phyloP scores from a whole-genome alignment of 1,284 basidiomycete genomes.

The Lentinula novae-zelandiae region DNA sequence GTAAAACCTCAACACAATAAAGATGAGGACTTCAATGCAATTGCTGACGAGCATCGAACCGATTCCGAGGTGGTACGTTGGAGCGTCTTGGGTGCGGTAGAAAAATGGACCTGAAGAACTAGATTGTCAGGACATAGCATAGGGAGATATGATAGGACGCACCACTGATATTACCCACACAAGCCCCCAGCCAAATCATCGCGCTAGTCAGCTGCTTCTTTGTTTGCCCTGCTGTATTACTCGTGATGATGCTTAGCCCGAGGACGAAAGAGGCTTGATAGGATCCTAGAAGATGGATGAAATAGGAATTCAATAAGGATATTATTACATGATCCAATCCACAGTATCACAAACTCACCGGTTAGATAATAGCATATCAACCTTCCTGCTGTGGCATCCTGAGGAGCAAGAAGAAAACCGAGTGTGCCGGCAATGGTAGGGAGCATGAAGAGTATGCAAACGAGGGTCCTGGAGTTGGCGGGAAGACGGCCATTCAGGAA shows the following conservation, averaged over 20 bases:
- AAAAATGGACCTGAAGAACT: constrained; percentile 17
- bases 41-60: constrained; percentile 20
- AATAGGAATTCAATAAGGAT: too few species aligned
- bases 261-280: constrained; percentile 21
- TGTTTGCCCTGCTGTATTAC: constrained; percentile 21
- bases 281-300: constrained; percentile 1
- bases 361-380: constrained; percentile 21
- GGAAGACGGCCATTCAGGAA: constrained; percentile 19
- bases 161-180: constrained; percentile 20
- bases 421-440: constrained; percentile 21
- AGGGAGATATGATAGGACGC: neutral
- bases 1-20: constrained; percentile 15
- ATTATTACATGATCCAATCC: too few species aligned
- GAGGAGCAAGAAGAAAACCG: constrained; percentile 18
- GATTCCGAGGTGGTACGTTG: constrained; percentile 18
- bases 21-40: constrained; percentile 17
- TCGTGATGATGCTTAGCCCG: constrained; percentile 19
- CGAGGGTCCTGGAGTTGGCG: constrained; percentile 18
- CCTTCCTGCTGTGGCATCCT: constrained; percentile 15
- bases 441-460: constrained; percentile 21
- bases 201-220: constrained; percentile 22
- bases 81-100: constrained; percentile 17
- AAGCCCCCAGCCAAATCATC: constrained; percentile 20
- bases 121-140: too few species aligned
- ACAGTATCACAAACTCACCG: neutral